These are phyloP conservation scores for Jamesozyma jinghongensis DNA, from an alignment of 805 yeast genomes.

Conservation along the genomic window DNA sequence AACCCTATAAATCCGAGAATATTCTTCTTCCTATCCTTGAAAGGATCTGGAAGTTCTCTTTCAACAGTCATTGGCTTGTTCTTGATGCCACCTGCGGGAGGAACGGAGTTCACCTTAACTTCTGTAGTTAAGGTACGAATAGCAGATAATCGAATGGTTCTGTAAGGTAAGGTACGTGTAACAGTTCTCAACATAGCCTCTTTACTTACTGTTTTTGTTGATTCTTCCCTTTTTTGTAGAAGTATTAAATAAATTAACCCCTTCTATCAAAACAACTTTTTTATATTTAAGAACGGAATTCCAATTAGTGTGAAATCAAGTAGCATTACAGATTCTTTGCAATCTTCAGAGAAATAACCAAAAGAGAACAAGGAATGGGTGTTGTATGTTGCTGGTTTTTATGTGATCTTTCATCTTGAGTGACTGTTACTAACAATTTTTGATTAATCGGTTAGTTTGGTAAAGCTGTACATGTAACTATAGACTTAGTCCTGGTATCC, in stretches of 20 bases:
- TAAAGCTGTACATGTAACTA: constrained; percentile 46
- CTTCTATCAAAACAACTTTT: no score
- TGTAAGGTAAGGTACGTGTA: background rate
- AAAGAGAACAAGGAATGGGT: no score
- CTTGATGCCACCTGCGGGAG: constrained; percentile 1
- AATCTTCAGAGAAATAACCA: no score
- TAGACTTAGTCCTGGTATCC: constrained; percentile 55
- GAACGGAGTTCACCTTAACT: background rate
- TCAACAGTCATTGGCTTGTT: constrained; percentile 53
- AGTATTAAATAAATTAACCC: no score
- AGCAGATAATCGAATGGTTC: background rate
- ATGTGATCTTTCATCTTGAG: no score
- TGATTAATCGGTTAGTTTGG: constrained; percentile 31
- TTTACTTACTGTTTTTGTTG: background rate
- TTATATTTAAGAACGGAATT: no score
- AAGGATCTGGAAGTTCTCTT: constrained; percentile 75
- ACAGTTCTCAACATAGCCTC: constrained; percentile 2
- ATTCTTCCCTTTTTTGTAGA: no score
- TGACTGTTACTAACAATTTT: background rate
- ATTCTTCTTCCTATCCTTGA: constrained; percentile 43
- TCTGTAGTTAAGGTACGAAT: constrained; percentile 5
- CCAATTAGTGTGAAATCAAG: no score
- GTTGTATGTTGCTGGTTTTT: no score
- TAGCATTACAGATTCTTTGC: no score
- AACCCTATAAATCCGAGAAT: constrained; percentile 49